Conservation (phyloP, 257 asterid species). For the Fraxinus anomala region DNA sequence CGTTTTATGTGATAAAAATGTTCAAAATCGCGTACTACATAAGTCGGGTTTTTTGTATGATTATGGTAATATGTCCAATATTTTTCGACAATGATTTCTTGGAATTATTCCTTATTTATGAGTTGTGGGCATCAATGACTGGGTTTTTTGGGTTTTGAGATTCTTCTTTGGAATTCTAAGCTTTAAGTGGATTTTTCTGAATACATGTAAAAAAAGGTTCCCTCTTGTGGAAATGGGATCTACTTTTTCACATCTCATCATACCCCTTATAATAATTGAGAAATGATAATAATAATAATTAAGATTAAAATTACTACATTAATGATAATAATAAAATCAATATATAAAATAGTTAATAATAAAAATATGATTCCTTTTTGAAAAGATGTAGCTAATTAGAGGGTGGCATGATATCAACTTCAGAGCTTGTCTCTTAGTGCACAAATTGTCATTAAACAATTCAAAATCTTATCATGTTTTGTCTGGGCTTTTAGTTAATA, state of each 20-base stretch:
- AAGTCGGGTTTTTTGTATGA: no score
- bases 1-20: no score
- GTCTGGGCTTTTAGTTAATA: constrained; percentile 55
- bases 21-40: not conserved
- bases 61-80: not conserved
- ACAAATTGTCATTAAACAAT: constrained; percentile 62
- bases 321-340: not conserved
- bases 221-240: constrained; percentile 55
- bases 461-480: constrained; percentile 76
- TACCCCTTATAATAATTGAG: constrained; percentile 26
- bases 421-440: constrained; percentile 67
- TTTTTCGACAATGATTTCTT: constrained; percentile 9
- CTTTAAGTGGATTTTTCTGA: constrained; percentile 32
- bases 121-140: constrained; percentile 34
- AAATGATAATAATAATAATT: constrained; percentile 16
- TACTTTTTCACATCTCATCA: constrained; percentile 43
- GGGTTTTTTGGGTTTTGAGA: constrained; percentile 26
- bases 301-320: not conserved
- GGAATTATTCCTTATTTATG: constrained; percentile 18
- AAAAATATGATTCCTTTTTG: constrained; percentile 21
- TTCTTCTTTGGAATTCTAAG: constrained; percentile 37
- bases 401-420: constrained; percentile 55
- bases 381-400: constrained; percentile 27
- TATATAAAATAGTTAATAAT: not conserved
- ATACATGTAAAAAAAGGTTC: constrained; percentile 31